Percentiles rank a stretch among this genome's conserved stretches.
phyloP scores from a whole-genome alignment of 2,329 filamentous ascomycete species.

The Paramyrothecium sp. region DNA sequence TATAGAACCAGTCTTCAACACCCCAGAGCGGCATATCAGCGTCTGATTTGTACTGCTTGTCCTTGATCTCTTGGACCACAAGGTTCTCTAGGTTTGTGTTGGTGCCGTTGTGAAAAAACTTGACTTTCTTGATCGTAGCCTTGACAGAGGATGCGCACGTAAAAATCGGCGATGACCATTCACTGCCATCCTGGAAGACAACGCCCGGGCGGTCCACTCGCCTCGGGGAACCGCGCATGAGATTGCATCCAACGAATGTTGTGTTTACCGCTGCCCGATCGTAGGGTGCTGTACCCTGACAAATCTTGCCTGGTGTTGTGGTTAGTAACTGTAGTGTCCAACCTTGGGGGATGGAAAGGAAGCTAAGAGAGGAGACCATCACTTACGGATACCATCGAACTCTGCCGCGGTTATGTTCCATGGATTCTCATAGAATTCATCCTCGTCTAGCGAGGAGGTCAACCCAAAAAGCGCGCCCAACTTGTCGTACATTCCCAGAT shows the following conservation, averaged over 20 bases:
- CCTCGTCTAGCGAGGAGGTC: neutral
- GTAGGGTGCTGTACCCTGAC: conserved; percentile 19
- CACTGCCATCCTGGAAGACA: conserved; percentile 35
- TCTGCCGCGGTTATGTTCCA: neutral
- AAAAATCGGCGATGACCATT: conserved; percentile 42
- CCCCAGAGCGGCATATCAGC: conserved; percentile 31
- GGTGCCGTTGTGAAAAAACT: conserved; percentile 40
- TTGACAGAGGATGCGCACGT: conserved; percentile 39
- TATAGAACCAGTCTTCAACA: conserved; percentile 20
- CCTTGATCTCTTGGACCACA: conserved; percentile 25
- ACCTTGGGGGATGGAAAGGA: neutral
- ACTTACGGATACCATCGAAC: conserved; percentile 5
- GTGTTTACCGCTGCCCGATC: conserved; percentile 40
- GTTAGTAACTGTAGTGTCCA: neutral
- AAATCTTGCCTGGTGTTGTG: conserved; percentile 2
- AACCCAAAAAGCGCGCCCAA: conserved; percentile 3
- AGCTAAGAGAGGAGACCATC: too few relatives aligned
- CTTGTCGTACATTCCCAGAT: conserved; percentile 1
- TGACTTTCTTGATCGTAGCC: conserved; percentile 43
- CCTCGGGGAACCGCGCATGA: conserved; percentile 36
- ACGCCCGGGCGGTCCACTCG: conserved; percentile 30
- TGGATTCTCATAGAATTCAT: conserved; percentile 1
- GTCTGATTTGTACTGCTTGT: conserved; percentile 32
- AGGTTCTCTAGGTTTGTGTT: conserved; percentile 28
- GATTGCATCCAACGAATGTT: conserved; percentile 35